phyloP scores from a whole-genome alignment of 192 early-diverging fungal genomes.

The Umbelopsis sp. region DNA sequence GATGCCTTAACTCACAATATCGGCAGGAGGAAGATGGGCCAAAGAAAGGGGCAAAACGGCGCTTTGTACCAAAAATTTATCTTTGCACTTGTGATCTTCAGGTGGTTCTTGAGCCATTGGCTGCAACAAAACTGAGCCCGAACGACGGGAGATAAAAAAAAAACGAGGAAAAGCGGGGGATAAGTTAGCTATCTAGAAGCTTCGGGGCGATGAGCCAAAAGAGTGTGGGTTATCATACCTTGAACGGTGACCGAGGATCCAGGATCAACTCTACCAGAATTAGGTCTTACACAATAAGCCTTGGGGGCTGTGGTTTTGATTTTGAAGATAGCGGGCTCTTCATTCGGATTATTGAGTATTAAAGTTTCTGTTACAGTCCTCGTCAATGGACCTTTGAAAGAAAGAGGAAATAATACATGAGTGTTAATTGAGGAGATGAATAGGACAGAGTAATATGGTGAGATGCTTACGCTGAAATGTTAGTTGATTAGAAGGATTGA shows the following conservation, averaged over 20 bases:
- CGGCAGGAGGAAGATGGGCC: slow-evolving; percentile 23
- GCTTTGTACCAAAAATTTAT: slow-evolving; percentile 96
- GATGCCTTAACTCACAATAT: background rate
- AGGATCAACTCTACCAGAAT: slow-evolving; percentile 79
- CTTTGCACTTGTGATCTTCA: slow-evolving; percentile 83
- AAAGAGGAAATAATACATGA: background rate
- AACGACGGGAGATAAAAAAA: background rate
- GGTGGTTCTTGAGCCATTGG: slow-evolving; percentile 86
- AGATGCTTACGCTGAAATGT: slow-evolving; percentile 58
- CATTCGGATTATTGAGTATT: slow-evolving; percentile 64
- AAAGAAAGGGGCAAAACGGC: slow-evolving; percentile 64
- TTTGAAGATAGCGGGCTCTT: slow-evolving; percentile 85
- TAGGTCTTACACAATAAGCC: slow-evolving; percentile 95
- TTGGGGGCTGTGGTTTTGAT: slow-evolving; percentile 99
- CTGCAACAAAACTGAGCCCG: slow-evolving; percentile 76
- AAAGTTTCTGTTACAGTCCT: slow-evolving; percentile 58
- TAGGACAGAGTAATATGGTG: background rate
- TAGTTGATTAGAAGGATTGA: slow-evolving; percentile 59
- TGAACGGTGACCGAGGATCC: slow-evolving; percentile 72
- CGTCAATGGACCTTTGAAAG: slow-evolving; percentile 62
- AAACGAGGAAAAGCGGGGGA: background rate
- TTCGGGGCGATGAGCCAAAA: background rate
- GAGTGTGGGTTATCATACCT: slow-evolving; percentile 45
- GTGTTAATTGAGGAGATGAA: background rate
- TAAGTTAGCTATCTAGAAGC: background rate